Evolutionary conservation across 495 filamentous ascomycete species (phyloP).

Genomic region (Bombardia bombarda): DNA sequence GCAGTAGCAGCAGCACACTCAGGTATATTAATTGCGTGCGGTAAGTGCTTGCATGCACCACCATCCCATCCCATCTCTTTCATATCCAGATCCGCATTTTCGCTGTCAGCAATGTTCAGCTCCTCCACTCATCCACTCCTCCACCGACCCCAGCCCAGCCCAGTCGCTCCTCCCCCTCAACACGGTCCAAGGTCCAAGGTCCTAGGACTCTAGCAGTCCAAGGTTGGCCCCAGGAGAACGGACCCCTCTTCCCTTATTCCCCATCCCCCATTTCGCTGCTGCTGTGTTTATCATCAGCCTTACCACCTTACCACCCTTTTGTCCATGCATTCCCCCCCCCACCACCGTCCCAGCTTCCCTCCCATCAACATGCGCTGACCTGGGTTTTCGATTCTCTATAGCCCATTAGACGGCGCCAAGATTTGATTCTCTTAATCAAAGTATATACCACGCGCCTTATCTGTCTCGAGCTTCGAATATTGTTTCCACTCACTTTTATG

Average conservation of each 20-base stretch:
- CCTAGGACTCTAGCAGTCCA: not conserved
- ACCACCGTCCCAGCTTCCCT: constrained; percentile 9
- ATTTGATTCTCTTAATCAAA: too few species aligned
- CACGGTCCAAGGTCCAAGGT: not conserved
- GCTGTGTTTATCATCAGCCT: constrained; percentile 22
- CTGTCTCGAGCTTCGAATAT: too few species aligned
- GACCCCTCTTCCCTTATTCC: constrained; percentile 1
- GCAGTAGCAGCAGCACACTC: not conserved
- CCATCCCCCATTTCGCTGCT: constrained; percentile 4
- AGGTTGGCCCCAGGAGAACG: constrained; percentile 8
- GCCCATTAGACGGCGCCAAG: too few species aligned
- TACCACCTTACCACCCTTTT: constrained; percentile 16
- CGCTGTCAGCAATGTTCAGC: not conserved
- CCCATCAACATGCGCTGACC: constrained; percentile 11
- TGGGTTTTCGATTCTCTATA: not conserved
- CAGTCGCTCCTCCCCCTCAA: not conserved
- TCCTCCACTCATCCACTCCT: too few species aligned
- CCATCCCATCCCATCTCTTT: not conserved
- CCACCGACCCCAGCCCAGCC: too few species aligned
- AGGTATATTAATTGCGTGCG: not conserved
- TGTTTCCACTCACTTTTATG: too few species aligned
- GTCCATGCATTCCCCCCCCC: constrained; percentile 4
- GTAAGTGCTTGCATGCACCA: not conserved
- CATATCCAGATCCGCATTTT: not conserved
- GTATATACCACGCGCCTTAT: constrained; percentile 1